These are phyloP conservation scores for Tylopilus sp. DNA, from an alignment of 768 basidiomycete species.

Conservation along the genomic window DNA sequence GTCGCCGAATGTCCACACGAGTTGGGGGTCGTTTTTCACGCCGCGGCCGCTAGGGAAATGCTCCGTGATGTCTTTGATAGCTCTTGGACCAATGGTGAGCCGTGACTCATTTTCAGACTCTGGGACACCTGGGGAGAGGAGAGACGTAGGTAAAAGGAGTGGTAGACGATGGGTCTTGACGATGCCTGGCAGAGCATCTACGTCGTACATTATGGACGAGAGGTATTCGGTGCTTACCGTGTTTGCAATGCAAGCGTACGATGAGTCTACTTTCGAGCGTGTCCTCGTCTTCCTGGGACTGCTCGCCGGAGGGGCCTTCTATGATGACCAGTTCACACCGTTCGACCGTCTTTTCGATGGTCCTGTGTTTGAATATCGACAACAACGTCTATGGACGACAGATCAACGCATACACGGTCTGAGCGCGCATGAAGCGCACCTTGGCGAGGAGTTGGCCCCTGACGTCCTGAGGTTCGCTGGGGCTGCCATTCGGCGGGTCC, in stretches of 20 bases:
- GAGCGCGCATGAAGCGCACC: slow-evolving; percentile 35
- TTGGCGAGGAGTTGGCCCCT: slow-evolving; percentile 70
- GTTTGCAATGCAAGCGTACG: slow-evolving; percentile 77
- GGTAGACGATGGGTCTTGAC: slow-evolving; percentile 77
- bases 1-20: slow-evolving; percentile 77
- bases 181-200: slow-evolving; percentile 48
- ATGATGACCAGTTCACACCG: slow-evolving; percentile 70
- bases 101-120: slow-evolving; percentile 57
- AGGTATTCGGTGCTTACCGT: slow-evolving; percentile 47
- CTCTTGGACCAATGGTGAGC: slow-evolving; percentile 68
- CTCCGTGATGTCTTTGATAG: slow-evolving; percentile 74
- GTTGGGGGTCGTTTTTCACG: slow-evolving; percentile 67
- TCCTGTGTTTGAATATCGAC: slow-evolving; percentile 69
- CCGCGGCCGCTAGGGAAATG: slow-evolving; percentile 71
- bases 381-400: slow-evolving; percentile 52
- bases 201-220: background rate
- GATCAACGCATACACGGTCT: background rate
- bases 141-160: slow-evolving; percentile 52
- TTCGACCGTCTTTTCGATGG: slow-evolving; percentile 74
- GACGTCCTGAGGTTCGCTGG: slow-evolving; percentile 42
- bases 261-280: slow-evolving; percentile 69
- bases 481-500: slow-evolving; percentile 10
- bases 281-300: slow-evolving; percentile 42
- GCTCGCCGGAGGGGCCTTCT: slow-evolving; percentile 43
- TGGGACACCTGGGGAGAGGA: slow-evolving; percentile 65